phyloP scores from a whole-genome alignment of 768 basidiomycete species.

The Sporobolomyces phaffii region DNA sequence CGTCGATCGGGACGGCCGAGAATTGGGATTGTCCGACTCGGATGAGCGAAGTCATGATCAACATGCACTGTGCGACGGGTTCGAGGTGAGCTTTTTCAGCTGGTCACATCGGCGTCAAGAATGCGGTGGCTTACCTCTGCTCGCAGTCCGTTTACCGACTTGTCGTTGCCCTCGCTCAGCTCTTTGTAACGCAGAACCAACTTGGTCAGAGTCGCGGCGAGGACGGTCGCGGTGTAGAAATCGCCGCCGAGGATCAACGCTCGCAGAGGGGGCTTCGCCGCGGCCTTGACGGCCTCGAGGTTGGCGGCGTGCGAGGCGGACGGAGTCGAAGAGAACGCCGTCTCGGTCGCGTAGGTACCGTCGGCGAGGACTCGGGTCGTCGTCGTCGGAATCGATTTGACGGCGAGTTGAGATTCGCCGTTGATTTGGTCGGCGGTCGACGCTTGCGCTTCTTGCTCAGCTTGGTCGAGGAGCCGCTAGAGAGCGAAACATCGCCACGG shows the following conservation, averaged over 20 bases:
- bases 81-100: background rate
- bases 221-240: conserved; percentile 89
- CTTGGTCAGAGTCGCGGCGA: conserved; percentile 86
- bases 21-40: conserved; percentile 97
- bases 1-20: conserved; percentile 88
- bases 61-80: conserved; percentile 62
- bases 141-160: conserved; percentile 64
- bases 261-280: conserved; percentile 82
- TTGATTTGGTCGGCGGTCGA: conserved; percentile 43
- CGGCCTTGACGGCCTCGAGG: conserved; percentile 75
- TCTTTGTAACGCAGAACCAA: conserved; percentile 69
- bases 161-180: conserved; percentile 44
- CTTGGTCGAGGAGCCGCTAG: conserved; percentile 64
- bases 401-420: conserved; percentile 47
- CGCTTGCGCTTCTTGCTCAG: conserved; percentile 56
- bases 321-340: conserved; percentile 60
- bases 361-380: conserved; percentile 73
- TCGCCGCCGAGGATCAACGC: conserved; percentile 89
- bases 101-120: background rate
- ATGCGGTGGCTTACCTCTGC: conserved; percentile 62
- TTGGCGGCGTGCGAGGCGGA: conserved; percentile 49
- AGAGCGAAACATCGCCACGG: background rate
- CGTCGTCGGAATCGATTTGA: conserved; percentile 53
- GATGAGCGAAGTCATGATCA: conserved; percentile 95
- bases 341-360: conserved; percentile 96